Evolutionary conservation across 768 basidiomycete genomes (phyloP).

Genomic region (Termitomyces sp.): DNA sequence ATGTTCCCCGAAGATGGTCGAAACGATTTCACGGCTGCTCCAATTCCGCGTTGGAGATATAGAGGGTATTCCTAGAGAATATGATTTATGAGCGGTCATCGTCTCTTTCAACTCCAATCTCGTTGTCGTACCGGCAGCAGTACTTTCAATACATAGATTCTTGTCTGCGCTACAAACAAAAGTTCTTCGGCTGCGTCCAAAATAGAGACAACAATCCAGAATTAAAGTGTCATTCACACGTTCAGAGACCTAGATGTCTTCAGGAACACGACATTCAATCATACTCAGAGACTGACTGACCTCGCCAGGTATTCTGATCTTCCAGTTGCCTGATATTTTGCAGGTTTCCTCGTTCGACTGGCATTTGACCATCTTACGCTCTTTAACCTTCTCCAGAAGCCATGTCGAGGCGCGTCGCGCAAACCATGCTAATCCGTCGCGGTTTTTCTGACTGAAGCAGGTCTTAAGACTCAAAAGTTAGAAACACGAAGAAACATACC

Average conservation of each 20-base stretch:
- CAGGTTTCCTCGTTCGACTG: slow-evolving; percentile 62
- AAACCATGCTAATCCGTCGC: slow-evolving; percentile 48
- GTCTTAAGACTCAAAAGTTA: not conserved
- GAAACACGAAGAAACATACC: slow-evolving; percentile 29
- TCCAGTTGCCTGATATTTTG: slow-evolving; percentile 59
- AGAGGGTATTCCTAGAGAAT: slow-evolving; percentile 26
- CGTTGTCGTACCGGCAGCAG: slow-evolving; percentile 17
- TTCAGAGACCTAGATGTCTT: slow-evolving; percentile 16
- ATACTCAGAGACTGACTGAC: slow-evolving; percentile 27
- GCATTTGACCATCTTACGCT: slow-evolving; percentile 49
- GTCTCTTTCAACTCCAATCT: slow-evolving; percentile 11
- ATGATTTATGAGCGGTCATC: not conserved
- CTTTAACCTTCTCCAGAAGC: slow-evolving; percentile 56
- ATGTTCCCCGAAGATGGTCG: slow-evolving; percentile 35
- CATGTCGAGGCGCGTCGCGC: slow-evolving; percentile 66
- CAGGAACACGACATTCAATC: not conserved
- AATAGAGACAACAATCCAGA: slow-evolving; percentile 71
- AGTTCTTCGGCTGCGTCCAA: slow-evolving; percentile 43
- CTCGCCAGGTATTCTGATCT: slow-evolving; percentile 36
- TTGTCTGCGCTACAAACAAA: slow-evolving; percentile 65
- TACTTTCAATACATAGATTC: slow-evolving; percentile 50
- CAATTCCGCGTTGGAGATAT: slow-evolving; percentile 32
- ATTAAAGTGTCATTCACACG: slow-evolving; percentile 62
- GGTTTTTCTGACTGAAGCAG: slow-evolving; percentile 40
- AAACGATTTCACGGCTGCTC: slow-evolving; percentile 50